These are phyloP conservation scores for Saitozyma podzolica DNA, from an alignment of 768 basidiomycete species.

Conservation along the genomic window DNA sequence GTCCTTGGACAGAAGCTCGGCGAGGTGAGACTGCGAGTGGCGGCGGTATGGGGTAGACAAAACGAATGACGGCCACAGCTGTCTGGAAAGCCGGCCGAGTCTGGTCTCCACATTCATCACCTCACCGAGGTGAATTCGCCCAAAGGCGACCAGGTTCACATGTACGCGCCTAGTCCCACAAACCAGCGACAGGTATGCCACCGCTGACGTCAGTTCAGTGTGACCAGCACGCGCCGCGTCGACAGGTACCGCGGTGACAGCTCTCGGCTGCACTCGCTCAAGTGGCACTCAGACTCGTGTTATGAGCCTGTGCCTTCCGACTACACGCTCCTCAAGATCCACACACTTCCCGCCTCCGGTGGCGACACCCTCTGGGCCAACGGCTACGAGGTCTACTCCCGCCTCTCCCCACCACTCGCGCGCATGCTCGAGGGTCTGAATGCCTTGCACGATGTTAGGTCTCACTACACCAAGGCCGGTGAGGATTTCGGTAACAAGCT, in stretches of 20 bases:
- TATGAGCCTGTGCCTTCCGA: conserved; percentile 50
- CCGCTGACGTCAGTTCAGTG: conserved; percentile 33
- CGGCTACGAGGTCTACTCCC: conserved; percentile 46
- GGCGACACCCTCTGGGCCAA: conserved; percentile 51
- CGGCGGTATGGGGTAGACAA: conserved; percentile 24
- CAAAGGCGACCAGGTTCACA: conserved; percentile 38
- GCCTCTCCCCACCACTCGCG: conserved; percentile 42
- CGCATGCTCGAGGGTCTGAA: conserved; percentile 48
- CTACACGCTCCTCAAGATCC: conserved; percentile 54
- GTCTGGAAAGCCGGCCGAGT: conserved; percentile 41
- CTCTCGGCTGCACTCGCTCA: conserved; percentile 37
- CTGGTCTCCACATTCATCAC: conserved; percentile 63
- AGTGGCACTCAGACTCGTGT: conserved; percentile 46
- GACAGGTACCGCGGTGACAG: conserved; percentile 34
- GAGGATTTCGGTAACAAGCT: conserved; percentile 41
- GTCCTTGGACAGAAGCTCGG: conserved; percentile 38
- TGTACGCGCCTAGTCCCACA: conserved; percentile 60
- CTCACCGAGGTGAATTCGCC: conserved; percentile 49
- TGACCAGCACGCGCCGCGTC: conserved; percentile 39
- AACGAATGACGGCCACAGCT: conserved; percentile 50
- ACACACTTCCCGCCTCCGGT: conserved; percentile 46
- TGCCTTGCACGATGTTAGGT: conserved; percentile 49
- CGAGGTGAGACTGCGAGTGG: conserved; percentile 10
- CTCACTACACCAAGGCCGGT: conserved; percentile 48
- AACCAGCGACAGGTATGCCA: conserved; percentile 60